These are phyloP conservation scores for Beauveria asiatica DNA, from an alignment of 2,329 filamentous ascomycete genomes.

Conservation along the genomic window DNA sequence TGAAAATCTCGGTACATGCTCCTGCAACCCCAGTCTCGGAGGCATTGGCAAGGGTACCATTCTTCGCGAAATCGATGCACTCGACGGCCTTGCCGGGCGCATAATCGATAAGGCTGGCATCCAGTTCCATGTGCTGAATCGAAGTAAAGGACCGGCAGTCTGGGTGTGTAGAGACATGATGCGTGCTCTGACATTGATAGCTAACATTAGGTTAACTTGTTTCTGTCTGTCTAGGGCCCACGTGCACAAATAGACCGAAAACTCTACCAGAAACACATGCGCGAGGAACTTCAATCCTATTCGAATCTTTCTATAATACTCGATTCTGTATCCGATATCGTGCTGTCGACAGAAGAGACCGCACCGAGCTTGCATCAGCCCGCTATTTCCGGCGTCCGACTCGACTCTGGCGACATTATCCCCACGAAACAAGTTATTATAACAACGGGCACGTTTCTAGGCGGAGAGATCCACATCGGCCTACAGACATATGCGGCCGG, in stretches of 20 bases:
- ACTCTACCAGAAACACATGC: constrained; percentile 87
- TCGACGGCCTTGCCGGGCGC: constrained; percentile 81
- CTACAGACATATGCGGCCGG: constrained; percentile 78
- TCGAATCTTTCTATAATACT: constrained; percentile 72
- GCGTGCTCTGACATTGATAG: not conserved
- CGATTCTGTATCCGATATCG: constrained; percentile 87
- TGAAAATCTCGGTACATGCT: constrained; percentile 88
- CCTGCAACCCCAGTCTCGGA: constrained; percentile 93
- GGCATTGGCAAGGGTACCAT: constrained; percentile 99
- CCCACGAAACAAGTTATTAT: constrained; percentile 78
- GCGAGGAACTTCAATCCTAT: constrained; percentile 70
- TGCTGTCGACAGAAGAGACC: constrained; percentile 43
- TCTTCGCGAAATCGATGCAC: constrained; percentile 85
- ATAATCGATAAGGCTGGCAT: constrained; percentile 90
- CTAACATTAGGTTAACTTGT: not conserved
- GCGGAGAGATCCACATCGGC: constrained; percentile 94
- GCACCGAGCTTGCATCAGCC: constrained; percentile 42
- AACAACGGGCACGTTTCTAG: constrained; percentile 90
- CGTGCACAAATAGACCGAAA: constrained; percentile 89
- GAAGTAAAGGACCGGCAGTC: constrained; percentile 84
- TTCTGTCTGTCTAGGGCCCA: constrained; percentile 49
- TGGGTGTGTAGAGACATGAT: constrained; percentile 47
- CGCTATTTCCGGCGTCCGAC: constrained; percentile 72
- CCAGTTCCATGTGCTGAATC: constrained; percentile 87
- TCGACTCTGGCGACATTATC: constrained; percentile 82